Evolutionary conservation across 768 basidiomycete species (phyloP).

Genomic region (Russula ochroleuca): DNA sequence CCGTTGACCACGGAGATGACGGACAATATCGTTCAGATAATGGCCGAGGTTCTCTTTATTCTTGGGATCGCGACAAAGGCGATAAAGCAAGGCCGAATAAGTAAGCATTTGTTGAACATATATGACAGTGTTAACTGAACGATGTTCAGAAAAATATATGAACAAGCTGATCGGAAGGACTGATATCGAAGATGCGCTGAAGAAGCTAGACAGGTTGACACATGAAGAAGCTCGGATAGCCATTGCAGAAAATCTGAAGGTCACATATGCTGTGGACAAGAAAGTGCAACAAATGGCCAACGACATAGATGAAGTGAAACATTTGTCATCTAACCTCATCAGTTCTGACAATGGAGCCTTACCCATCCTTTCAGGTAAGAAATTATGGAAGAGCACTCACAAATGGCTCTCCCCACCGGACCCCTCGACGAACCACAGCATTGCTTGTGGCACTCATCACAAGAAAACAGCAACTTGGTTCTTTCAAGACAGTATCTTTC

Average conservation of each 20-base stretch:
- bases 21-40: background rate
- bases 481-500: background rate
- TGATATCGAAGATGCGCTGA: background rate
- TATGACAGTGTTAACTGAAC: background rate
- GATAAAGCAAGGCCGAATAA: background rate
- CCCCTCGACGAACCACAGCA: conserved; percentile 5
- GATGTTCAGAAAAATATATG: background rate
- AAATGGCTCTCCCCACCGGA: conserved; percentile 15
- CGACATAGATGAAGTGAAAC: background rate
- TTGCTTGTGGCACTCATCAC: background rate
- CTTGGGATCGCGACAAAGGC: background rate
- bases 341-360: background rate
- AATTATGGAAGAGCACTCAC: background rate
- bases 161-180: background rate
- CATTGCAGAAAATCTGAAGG: background rate
- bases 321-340: background rate
- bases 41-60: background rate
- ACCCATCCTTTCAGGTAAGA: background rate
- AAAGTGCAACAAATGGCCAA: background rate
- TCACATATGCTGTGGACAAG: background rate
- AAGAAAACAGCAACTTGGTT: background rate
- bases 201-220: background rate
- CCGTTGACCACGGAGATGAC: background rate
- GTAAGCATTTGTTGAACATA: background rate
- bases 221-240: background rate